These are phyloP conservation scores for Clitoria ternatea DNA, from an alignment of 306 rosid genomes.

Conservation along the genomic window DNA sequence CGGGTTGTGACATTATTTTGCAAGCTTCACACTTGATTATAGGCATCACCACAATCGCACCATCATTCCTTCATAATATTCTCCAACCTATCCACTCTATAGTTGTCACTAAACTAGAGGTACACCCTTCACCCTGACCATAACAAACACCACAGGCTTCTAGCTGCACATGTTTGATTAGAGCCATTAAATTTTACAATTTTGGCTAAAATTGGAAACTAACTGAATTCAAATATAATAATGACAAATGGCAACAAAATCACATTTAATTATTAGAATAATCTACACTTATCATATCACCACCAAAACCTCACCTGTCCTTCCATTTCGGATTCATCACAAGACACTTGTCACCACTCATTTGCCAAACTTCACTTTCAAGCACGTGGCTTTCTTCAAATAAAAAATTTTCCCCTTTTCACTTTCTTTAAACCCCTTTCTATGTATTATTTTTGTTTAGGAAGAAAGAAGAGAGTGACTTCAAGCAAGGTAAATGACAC, in stretches of 20 bases:
- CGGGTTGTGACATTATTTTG: not conserved
- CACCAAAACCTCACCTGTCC: constrained; percentile 52
- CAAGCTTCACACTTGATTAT: not conserved
- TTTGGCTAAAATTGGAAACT: constrained; percentile 22
- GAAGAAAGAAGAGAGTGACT: not conserved
- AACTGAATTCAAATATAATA: constrained; percentile 4
- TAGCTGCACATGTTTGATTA: not conserved
- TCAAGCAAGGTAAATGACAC: constrained; percentile 39
- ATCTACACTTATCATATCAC: constrained; percentile 22
- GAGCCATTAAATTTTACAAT: constrained; percentile 11
- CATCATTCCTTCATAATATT: constrained; percentile 1
- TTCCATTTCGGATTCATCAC: constrained; percentile 37
- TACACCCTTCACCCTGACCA: not conserved
- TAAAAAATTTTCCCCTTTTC: not conserved
- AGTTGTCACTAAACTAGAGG: not conserved
- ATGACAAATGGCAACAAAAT: constrained; percentile 20
- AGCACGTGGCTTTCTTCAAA: constrained; percentile 14
- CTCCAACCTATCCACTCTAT: not conserved
- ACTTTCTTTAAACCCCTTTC: constrained; percentile 16
- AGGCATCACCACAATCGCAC: constrained; percentile 9
- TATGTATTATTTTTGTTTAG: not conserved
- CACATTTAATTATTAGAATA: not conserved
- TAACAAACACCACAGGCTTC: not conserved
- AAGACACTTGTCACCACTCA: constrained; percentile 29
- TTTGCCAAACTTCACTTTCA: not conserved